Percentiles rank a stretch among this genome's conserved stretches.
Conservation (phyloP, 768 basidiomycete genomes). For the Austroboletus festivus region DNA sequence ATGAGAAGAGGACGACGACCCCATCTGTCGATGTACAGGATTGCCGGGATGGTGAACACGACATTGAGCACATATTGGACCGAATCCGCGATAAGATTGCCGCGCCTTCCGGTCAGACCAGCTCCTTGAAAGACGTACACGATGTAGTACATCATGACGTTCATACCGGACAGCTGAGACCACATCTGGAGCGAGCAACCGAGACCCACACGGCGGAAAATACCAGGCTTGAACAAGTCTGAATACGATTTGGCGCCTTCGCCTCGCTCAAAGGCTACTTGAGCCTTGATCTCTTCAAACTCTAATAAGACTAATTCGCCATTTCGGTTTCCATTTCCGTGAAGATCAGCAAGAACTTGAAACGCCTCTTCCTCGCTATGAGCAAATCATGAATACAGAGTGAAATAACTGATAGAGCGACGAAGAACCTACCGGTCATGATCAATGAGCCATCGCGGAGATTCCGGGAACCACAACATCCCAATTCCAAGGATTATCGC, state of each 20-base stretch:
- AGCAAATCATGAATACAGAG: slow-evolving; percentile 1
- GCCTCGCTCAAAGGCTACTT: slow-evolving; percentile 56
- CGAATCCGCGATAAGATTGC: slow-evolving; percentile 71
- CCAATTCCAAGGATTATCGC: slow-evolving; percentile 65
- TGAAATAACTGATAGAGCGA: not conserved
- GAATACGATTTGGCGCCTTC: slow-evolving; percentile 70
- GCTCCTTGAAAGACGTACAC: slow-evolving; percentile 76
- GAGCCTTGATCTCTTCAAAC: slow-evolving; percentile 60
- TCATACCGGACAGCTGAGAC: slow-evolving; percentile 76
- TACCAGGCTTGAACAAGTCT: slow-evolving; percentile 63
- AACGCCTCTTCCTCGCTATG: slow-evolving; percentile 53
- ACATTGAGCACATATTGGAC: slow-evolving; percentile 53
- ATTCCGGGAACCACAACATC: slow-evolving; percentile 68
- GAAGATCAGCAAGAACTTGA: slow-evolving; percentile 71
- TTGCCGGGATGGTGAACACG: slow-evolving; percentile 41
- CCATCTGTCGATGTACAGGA: slow-evolving; percentile 72
- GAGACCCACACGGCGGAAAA: slow-evolving; percentile 67
- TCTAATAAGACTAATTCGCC: slow-evolving; percentile 66
- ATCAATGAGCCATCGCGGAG: slow-evolving; percentile 71
- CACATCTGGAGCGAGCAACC: slow-evolving; percentile 76
- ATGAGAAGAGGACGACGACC: slow-evolving; percentile 77
- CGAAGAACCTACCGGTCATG: slow-evolving; percentile 41
- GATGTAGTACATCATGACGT: slow-evolving; percentile 68
- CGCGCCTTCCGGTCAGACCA: slow-evolving; percentile 70
- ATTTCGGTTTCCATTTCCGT: slow-evolving; percentile 55